These are phyloP conservation scores for Venturia aucupariae DNA, from an alignment of 2,329 filamentous ascomycete genomes.

Conservation along the genomic window DNA sequence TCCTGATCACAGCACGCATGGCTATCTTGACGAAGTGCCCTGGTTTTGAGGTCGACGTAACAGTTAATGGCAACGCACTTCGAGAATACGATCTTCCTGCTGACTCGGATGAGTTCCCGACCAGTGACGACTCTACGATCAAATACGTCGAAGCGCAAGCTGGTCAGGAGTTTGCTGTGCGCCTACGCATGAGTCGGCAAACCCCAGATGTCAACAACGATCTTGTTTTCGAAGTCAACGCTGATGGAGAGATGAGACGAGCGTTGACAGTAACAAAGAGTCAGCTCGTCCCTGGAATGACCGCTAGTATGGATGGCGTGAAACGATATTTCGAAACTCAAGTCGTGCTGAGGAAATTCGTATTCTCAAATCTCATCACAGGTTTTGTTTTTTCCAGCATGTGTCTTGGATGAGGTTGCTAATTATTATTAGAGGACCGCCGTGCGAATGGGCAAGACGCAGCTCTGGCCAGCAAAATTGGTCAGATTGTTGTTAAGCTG, in stretches of 20 bases:
- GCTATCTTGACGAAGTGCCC: background rate
- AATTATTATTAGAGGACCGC: background rate
- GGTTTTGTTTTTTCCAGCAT: too few relatives aligned
- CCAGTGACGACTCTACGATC: slow-evolving; percentile 13
- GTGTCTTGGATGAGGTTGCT: too few relatives aligned
- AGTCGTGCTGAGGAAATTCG: background rate
- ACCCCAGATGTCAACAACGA: slow-evolving; percentile 15
- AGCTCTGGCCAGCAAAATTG: background rate
- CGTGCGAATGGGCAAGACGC: background rate
- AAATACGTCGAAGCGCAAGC: slow-evolving; percentile 27
- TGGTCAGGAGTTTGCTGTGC: slow-evolving; percentile 21
- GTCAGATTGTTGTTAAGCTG: background rate
- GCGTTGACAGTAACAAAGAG: too few relatives aligned
- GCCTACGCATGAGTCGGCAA: slow-evolving; percentile 12
- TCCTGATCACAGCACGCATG: background rate
- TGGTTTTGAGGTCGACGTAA: slow-evolving; percentile 5
- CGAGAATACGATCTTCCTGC: slow-evolving; percentile 9
- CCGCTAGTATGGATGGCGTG: slow-evolving; percentile 19
- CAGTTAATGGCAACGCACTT: background rate
- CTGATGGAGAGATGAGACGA: background rate
- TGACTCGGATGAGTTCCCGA: background rate
- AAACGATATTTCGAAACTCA: background rate
- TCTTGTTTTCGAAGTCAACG: slow-evolving; percentile 9
- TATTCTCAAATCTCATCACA: background rate
- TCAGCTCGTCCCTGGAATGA: background rate